Percentiles rank a stretch among this genome's conserved stretches.
These are phyloP conservation scores for Lichtheimia ramosa DNA, from an alignment of 371 early-diverging fungal species.

Conservation along the genomic window DNA sequence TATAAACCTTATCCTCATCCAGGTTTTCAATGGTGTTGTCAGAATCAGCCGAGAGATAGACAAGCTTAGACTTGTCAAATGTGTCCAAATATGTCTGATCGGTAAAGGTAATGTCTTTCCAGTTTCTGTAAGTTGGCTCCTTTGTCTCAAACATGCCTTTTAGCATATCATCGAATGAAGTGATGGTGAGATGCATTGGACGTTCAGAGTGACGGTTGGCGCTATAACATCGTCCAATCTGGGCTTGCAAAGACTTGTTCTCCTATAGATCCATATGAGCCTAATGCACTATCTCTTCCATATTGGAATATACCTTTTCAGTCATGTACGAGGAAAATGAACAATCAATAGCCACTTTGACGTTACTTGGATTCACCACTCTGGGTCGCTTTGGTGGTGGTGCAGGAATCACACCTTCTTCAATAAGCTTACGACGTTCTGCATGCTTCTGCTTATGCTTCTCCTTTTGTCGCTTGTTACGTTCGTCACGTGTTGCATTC, in stretches of 20 bases:
- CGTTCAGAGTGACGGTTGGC: constrained; percentile 53
- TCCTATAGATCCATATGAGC: constrained; percentile 26
- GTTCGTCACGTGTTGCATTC: constrained; percentile 28
- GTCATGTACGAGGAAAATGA: constrained; percentile 4
- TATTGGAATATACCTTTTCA: not conserved
- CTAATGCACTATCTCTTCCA: too few species aligned
- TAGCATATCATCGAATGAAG: constrained; percentile 41
- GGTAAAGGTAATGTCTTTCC: constrained; percentile 39
- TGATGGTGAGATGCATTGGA: constrained; percentile 53
- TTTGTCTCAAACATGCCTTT: constrained; percentile 43
- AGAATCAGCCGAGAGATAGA: constrained; percentile 92
- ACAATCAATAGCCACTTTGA: constrained; percentile 62
- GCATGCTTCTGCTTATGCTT: constrained; percentile 32
- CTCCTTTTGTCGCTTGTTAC: constrained; percentile 30
- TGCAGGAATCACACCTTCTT: constrained; percentile 35
- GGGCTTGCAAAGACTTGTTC: constrained; percentile 64
- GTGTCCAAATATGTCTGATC: constrained; percentile 43
- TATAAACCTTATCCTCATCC: constrained; percentile 74
- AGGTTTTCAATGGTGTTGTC: constrained; percentile 65
- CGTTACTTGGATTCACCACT: constrained; percentile 29
- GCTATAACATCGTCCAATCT: constrained; percentile 71
- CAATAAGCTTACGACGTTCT: constrained; percentile 28
- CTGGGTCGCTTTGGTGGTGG: constrained; percentile 28
- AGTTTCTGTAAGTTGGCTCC: constrained; percentile 40
- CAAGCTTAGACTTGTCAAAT: constrained; percentile 58